Base-by-base conservation (phyloP, 371 early-diverging fungal genomes). In the Mortierella sp. region DNA sequence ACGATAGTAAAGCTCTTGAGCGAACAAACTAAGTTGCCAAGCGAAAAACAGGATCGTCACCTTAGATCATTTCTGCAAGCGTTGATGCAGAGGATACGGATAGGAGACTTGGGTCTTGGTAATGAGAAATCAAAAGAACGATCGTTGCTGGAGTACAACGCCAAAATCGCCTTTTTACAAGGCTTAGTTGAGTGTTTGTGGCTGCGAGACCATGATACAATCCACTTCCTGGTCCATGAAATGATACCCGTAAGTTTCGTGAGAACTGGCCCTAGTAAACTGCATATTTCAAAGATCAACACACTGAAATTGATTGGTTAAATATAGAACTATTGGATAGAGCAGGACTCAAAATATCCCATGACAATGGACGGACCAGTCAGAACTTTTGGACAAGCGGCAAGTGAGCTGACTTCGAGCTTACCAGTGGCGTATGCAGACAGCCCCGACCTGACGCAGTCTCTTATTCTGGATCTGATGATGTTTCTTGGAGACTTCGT, bases 41-140 rank as follows among this genome's bases (percentile, higher is more conserved):
- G 61, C 31, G 70, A 67, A 15, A 55, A 34, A 2, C 67, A 60
- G 59, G 75, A 75, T 32, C 64, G 23, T 37, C 61, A 57, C 2
- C 28, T 80, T 8, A 47, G 40, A 15, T 22, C 10, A n/a, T 29
- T 71, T 9, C 35, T 54, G 6, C 13, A 40, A 13, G 64, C 37
- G 19, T 2, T 75, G 9, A 64, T 68, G 56, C 61, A 67, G 2
- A 67, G 81, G 40, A 70, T 80, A 40, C 67, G 72, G 22, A 37
- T 47, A 3, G 81, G 81, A n/a, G 81, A 80, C 10, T 53, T 80
- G 42, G 81, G 75, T 17, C 23, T 70, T 26, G 69, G 72, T 19
- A 61, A 28, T 10, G 68, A 66, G 10, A 60, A 47, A 12, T 12
- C 42, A 1, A 31, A 22, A 0, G 66, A 75, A 35, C 59, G 28